Conservation (phyloP, 257 asterid species). For the Plantago ovata region DNA sequence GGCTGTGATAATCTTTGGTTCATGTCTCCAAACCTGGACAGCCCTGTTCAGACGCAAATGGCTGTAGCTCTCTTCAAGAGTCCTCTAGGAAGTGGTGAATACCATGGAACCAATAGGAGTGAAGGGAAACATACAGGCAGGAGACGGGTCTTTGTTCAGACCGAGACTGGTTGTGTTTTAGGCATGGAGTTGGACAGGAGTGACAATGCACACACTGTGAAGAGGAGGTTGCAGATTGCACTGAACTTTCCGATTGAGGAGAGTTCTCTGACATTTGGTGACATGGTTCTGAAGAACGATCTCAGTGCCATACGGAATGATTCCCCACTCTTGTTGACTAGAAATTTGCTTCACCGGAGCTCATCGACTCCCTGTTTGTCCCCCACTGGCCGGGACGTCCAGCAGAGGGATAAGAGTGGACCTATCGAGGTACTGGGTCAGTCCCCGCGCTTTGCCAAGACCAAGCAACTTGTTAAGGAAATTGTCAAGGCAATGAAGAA, state of each 20-base stretch:
- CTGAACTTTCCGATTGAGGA: conserved; percentile 81
- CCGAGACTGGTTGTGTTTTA: conserved; percentile 81
- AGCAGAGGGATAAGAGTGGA: conserved; percentile 80
- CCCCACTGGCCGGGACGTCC: conserved; percentile 78
- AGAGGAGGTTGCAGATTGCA: conserved; percentile 81
- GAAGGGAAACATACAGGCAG: conserved; percentile 57
- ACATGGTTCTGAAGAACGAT: conserved; percentile 78
- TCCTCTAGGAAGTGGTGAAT: conserved; percentile 62
- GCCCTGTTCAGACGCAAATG: conserved; percentile 96
- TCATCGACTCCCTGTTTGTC: conserved; percentile 97
- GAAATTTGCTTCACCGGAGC: conserved; percentile 83
- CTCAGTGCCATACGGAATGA: conserved; percentile 82
- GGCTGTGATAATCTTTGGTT: conserved; percentile 46
- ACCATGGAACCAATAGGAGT: conserved; percentile 55
- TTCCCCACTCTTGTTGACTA: conserved; percentile 75
- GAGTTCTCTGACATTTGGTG: conserved; percentile 89
- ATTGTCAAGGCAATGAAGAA: conserved; percentile 72
- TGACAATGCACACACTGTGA: conserved; percentile 89
- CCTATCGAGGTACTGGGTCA: conserved; percentile 81
- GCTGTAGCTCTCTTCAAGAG: conserved; percentile 83
- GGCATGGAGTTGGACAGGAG: conserved; percentile 91
- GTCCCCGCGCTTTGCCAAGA: conserved; percentile 44
- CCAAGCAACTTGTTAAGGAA: conserved; percentile 69
- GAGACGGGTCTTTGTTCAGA: conserved; percentile 91
- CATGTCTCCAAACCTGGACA: conserved; percentile 80